Base-by-base conservation (phyloP, 495 filamentous ascomycete genomes). In the Penicillium canariense region DNA sequence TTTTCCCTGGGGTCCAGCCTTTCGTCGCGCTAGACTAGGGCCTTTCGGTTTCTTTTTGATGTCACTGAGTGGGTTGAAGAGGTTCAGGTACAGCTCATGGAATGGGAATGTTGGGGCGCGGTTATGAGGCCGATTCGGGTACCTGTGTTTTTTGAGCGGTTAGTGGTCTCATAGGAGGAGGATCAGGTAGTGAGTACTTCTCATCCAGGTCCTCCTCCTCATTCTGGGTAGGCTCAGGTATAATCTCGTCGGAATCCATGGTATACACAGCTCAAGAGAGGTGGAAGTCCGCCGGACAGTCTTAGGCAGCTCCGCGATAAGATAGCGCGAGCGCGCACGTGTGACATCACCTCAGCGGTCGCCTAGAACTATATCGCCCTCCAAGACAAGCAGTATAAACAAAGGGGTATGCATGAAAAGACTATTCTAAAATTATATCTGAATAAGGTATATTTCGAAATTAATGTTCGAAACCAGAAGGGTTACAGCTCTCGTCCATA, bases 61-160 rank as follows among this genome's bases (percentile, higher is more conserved):
- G 7, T 90, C 85, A 46, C 83, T 90, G 2, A 98, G 76, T 3
- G 91, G 91, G 65, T 94, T 87, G 76, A 98, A 98, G 4, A 98
- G 83, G 22, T 77, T 75, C 30, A 77, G 66, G 69, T 87, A 90
- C 1, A 98, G 80, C 11, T 88, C 83, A 59, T 89, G 84, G 68
- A 97, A 98, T n/a, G 84, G 83, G 2, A 94, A 73, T 1, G 93
- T 96, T 38, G 81, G 76, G 22, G 83, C 83, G 57, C 84, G 82
- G 67, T 97, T 98, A 46, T 73, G 81, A 2, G 94, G 94, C 8
- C 91, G 83, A 63, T 92, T 86, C 27, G 91, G 91, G 67, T 89
- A 97, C 62, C 87, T 91, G 55, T 25, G 25, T 32, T 55, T n/a
- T 25, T 20, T 36, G 12, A 12, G 35, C 5, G 22, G 62, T 77